Evolutionary conservation across 768 basidiomycete species (phyloP), one percentile per base, ranked within the genome.

Genomic region (Lactarius hengduanensis): DNA sequence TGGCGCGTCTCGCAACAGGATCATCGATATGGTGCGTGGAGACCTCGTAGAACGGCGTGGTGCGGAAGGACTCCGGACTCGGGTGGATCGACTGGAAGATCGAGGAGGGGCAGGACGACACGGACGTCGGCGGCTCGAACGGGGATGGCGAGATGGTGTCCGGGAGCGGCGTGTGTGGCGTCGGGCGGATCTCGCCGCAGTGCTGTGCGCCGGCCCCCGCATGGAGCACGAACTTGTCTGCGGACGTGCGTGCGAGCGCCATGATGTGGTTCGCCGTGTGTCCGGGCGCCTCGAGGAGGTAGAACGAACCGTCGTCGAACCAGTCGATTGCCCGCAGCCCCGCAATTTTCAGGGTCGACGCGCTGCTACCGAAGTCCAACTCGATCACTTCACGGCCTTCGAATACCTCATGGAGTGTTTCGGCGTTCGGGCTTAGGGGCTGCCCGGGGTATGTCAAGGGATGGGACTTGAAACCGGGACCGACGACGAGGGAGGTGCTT

Each of bases 391-490:
- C 32, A 8, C 56, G 56, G 28, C 56, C 56, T 9, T 57, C 56
- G n/a, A 34, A 57, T 8, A 16, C 55, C 30, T 57, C 55, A 3
- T 57, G 55, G 11, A 57, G 30, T 1, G 55, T 57, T 34, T 30
- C 28, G 18, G 36, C 36, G 57, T 58, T 15, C 13, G 57, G 57
- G n/a, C 11, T 1, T 3, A 16, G 30, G 30, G 57, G 57, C 9
- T 36, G 10, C 36, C 57, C 57, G n/a, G 57, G 57, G 38, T 58
- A 58, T 3, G 57, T 36, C 20, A 2, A 3, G 10, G 32, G 13
- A 16, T n/a, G 11, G 15, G 57, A 38, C 57, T 58, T 58, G 36
- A 58, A 58, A 18, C 57, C 57, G 36, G 57, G 57, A 34, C 57
- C 57, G 22, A 58, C 57, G 36, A 58, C 36, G 13, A 58, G 57